Base-by-base conservation (phyloP, 805 yeast genomes). In the Saccharomycopsis sp. region DNA sequence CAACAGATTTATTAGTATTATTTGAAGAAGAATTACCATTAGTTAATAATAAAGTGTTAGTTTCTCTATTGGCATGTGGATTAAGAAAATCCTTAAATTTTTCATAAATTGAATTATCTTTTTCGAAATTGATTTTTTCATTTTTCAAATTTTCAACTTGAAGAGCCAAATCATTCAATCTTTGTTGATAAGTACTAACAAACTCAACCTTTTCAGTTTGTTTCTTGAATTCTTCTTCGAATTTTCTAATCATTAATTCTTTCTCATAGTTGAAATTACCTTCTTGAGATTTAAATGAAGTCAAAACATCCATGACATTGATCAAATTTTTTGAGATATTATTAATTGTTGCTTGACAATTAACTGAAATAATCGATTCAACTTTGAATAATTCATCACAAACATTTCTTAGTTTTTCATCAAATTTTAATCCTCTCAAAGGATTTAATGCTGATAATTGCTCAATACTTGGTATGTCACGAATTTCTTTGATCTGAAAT, bases 51-150 rank as follows among this genome's bases (percentile, higher is more conserved):
- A n/a, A n/a, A n/a, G n/a, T n/a, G n/a, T n/a, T n/a, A n/a, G n/a
- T n/a, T n/a, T n/a, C n/a, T n/a, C n/a, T n/a, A n/a, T n/a, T n/a
- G 26, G 26, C 26, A 23, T 6, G 10, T 23, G 6, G 10, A 23
- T 8, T 23, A 23, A 23, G 14, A 23, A 21, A 36, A 27, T 21
- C 17, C n/a, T 35, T 23, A 26, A 45, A 45, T 34, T 34, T 39
- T 21, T 30, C 40, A 34, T 34, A 45, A n/a, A 45, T 34, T 27
- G 30, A 31, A 25, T 45, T 45, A 25, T 45, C 49, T 17, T 42
- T 39, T 33, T 45, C 49, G 26, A 45, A 45, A 15, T 27, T 36
- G 21, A 45, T 23, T 20, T 45, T 45, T 18, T 45, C 49, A 5
- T 43, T 19, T 27, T 31, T 42, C 10, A 45, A 26, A 4, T 25